These are phyloP conservation scores for Babesia sp. DNA, from an alignment of 169 alveolate species.

Conservation along the genomic window DNA sequence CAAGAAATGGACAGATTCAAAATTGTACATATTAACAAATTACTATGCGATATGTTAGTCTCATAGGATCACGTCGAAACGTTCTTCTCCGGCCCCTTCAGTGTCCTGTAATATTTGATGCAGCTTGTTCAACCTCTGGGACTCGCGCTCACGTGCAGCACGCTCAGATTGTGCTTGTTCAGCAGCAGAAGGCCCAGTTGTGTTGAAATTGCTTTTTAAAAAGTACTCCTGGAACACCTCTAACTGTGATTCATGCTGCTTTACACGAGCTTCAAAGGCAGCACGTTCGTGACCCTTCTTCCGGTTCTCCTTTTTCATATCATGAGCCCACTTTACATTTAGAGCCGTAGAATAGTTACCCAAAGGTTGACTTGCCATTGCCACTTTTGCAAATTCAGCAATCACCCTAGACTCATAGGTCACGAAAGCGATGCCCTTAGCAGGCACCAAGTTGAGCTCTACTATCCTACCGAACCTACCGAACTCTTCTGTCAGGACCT, in stretches of 20 bases:
- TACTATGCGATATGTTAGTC: too few species aligned
- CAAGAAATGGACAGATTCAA: too few species aligned
- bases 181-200: constrained; percentile 29
- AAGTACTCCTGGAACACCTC: constrained; percentile 59
- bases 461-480: constrained; percentile 94
- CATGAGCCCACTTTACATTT: constrained; percentile 94
- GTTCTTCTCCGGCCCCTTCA: constrained; percentile 31
- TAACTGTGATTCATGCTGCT: constrained; percentile 57
- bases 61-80: constrained; percentile 40
- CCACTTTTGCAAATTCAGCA: constrained; percentile 99
- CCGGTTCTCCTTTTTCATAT: constrained; percentile 57
- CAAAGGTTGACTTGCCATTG: constrained; percentile 94
- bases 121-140: constrained; percentile 29
- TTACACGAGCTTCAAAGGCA: constrained; percentile 44
- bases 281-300: constrained; percentile 49
- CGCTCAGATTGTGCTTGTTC: constrained; percentile 19
- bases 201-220: constrained; percentile 32
- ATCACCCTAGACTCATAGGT: constrained; percentile 92
- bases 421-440: constrained; percentile 91
- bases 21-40: too few species aligned
- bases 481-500: constrained; percentile 89
- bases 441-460: constrained; percentile 89
- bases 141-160: constrained; percentile 24
- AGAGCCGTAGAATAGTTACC: constrained; percentile 89
- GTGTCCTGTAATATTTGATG: constrained; percentile 14